Conservation (phyloP, 495 filamentous ascomycete species). For the Penicillium roqueforti region DNA sequence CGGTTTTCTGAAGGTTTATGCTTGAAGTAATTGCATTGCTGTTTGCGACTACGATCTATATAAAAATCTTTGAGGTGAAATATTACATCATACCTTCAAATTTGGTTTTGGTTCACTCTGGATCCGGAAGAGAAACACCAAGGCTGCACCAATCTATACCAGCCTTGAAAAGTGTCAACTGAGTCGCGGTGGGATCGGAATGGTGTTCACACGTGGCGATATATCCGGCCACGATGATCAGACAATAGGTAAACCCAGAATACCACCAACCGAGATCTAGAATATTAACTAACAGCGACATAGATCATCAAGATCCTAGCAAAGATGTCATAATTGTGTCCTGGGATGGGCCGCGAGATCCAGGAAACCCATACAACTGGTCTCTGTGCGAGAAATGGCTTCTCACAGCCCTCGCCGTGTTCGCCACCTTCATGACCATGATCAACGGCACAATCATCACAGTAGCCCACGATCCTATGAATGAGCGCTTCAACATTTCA, state of each 20-base stretch:
- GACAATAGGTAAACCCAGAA: conserved; percentile 13
- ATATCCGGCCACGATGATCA: conserved; percentile 21
- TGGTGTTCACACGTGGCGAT: conserved; percentile 29
- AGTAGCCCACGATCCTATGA: conserved; percentile 36
- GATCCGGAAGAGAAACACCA: not conserved
- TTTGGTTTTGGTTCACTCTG: not conserved
- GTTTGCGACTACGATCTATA: not conserved
- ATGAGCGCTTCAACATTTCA: conserved; percentile 37
- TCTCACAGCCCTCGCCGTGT: conserved; percentile 22
- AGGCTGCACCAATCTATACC: not conserved
- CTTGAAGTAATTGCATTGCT: not conserved
- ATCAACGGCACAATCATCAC: conserved; percentile 47
- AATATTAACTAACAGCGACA: not conserved
- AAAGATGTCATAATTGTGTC: conserved; percentile 30
- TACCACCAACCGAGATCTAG: not conserved
- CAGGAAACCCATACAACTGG: conserved; percentile 61
- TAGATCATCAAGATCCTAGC: conserved; percentile 19
- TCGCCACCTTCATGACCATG: conserved; percentile 33
- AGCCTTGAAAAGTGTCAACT: not conserved
- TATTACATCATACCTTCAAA: conserved; percentile 13
- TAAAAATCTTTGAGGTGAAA: not conserved
- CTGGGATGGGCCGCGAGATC: conserved; percentile 51
- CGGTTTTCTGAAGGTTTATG: not conserved
- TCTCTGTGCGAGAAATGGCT: conserved; percentile 42
- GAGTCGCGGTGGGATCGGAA: not conserved